Base-by-base conservation (phyloP, 768 basidiomycete species). In the Brasilioporus rufonigricans region DNA sequence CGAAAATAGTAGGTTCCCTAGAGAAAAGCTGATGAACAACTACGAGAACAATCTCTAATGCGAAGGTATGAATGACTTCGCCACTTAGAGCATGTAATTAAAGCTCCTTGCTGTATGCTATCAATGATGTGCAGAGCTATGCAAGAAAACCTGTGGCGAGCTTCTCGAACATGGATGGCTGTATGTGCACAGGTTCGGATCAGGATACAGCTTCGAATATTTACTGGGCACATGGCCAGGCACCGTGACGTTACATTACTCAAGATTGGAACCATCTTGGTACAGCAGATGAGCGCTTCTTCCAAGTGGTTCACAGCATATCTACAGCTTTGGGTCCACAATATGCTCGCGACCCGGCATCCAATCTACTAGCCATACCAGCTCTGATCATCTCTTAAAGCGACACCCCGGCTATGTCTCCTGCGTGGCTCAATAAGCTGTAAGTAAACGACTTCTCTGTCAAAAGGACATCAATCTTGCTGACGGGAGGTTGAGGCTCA, bases 381-480 rank as follows among this genome's bases (percentile, higher is more conserved):
- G 18, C 32, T 13, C 35, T 27, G 11, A 19, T 16, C 11, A 0
- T 41, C 14, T 46, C 41, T 33, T 59, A 44, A 53, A 53, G 46
- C 27, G 26, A n/a, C 31, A 29, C 21, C 19, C 16, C 11, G 23
- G 12, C 13, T 5, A 60, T 60, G 47, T 21, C 43, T 51, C 41
- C 41, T 18, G 10, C 18, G 26, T 60, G 48, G 59, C 11, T 48
- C 41, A 26, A 46, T 26, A 61, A 61, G 12, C 33, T 61, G 59
- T 57, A 38, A 16, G 60, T 16, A 19, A 5, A 6, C 12, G 5
- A 4, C 12, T 5, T 14, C 31, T n/a, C 16, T 6, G 24, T 32
- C 18, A 1, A 8, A 43, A 41, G 1, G 21, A 10, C 35, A 27
- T 38, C 6, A 14, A 32, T 14, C 14, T 41, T 14, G 36, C 48